Evolutionary conservation across 495 filamentous ascomycete species (phyloP), one percentile per base, ranked within the genome.

Genomic region (Aspergillus affinis): DNA sequence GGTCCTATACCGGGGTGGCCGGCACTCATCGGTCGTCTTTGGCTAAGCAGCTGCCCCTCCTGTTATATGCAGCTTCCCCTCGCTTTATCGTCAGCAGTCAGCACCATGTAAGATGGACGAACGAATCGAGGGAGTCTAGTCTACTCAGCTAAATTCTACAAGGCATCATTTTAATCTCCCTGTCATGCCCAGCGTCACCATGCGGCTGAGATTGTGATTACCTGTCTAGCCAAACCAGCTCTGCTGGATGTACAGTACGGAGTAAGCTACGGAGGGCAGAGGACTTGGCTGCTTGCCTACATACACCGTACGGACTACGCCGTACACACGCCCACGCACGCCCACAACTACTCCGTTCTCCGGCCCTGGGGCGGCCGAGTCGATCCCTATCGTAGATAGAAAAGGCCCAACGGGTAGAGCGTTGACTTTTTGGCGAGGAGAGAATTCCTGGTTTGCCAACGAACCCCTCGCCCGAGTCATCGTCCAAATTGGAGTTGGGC

Each of bases 1-100:
- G 52, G 54, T 57, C 57, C 26, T 53, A 49, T 64, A 64, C 58
- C 62, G 51, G 58, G 62, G 58, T 51, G 60, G 55, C 58, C 62
- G 54, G 58, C 20, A 46, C n/a, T n/a, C n/a, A n/a, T n/a, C n/a
- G n/a, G n/a, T n/a, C n/a, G n/a, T n/a, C n/a, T n/a, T n/a, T n/a
- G n/a, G 18, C 17, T 45, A n/a, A 18, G 26, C 45, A 10, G 18
- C 15, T 50, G 15, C 13, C 36, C 20, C 8, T 47, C 36, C 19
- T 46, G 53, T 45, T 51, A 54, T 48, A 27, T 62, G 26, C 30
- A 44, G 30, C 17, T 44, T 13, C 50, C n/a, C 41, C 36, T 60
- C 48, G 20, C 32, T 51, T 46, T 53, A 26, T 32, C 36, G 36
- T 41, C 36, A 4, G 36, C 30, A 12, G 30, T 32, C 30, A 32